Conservation (phyloP, 495 filamentous ascomycete species). For the Hypoxylon trugodes region DNA sequence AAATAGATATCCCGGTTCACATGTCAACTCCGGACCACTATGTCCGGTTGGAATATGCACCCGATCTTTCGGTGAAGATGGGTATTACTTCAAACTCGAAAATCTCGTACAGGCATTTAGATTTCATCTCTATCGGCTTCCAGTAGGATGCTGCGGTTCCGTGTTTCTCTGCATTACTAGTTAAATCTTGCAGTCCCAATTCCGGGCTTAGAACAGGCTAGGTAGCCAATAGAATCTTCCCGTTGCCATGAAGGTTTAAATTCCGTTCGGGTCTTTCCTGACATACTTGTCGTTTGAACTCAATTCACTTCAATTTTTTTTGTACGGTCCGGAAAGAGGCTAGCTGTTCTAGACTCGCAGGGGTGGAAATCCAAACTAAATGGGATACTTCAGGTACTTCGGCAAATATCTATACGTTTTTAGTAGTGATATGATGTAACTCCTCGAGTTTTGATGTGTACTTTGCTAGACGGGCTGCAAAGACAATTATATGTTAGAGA, state of each 20-base stretch:
- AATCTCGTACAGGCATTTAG: background rate
- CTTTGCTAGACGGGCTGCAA: too few relatives aligned
- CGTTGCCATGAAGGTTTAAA: background rate
- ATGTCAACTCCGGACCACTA: background rate
- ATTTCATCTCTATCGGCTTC: background rate
- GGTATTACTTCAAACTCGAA: background rate
- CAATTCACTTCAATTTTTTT: background rate
- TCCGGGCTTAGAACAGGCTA: background rate
- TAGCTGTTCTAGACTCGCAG: background rate
- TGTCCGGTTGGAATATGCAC: background rate
- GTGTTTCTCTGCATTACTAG: background rate
- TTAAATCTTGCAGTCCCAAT: background rate
- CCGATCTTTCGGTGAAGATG: background rate
- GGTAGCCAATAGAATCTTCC: background rate
- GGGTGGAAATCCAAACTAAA: too few relatives aligned
- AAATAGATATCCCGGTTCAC: constrained; percentile 5
- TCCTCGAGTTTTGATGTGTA: too few relatives aligned
- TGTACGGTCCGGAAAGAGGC: background rate
- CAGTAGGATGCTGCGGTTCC: background rate
- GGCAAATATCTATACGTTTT: too few relatives aligned
- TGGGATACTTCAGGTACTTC: too few relatives aligned
- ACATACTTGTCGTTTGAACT: background rate
- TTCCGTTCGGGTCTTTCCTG: background rate
- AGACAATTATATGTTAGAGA: too few relatives aligned
- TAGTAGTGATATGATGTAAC: too few relatives aligned